A percentile compares a stretch with the other conserved stretches of the same genome.
Evolutionary conservation across 352 stramenopile genomes (phyloP).

Genomic region (Phytopythium delawarense): DNA sequence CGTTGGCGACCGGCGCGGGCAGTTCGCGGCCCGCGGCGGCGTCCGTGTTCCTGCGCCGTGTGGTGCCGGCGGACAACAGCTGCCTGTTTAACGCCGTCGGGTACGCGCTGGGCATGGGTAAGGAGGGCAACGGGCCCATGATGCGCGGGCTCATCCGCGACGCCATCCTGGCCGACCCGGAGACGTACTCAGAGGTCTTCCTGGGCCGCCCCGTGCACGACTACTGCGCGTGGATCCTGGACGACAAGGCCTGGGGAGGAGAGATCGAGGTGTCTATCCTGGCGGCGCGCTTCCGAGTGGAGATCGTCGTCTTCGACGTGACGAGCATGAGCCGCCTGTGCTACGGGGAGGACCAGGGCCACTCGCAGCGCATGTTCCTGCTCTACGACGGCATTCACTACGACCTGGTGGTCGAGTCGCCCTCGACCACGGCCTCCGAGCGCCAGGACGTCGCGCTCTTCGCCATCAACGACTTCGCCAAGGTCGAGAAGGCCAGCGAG

Average conservation of each 20-base stretch:
- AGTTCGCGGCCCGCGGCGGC: slow-evolving; percentile 10
- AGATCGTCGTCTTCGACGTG: slow-evolving; percentile 86
- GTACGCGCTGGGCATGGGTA: slow-evolving; percentile 63
- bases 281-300: slow-evolving; percentile 66
- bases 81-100: slow-evolving; percentile 86
- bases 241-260: slow-evolving; percentile 79
- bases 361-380: slow-evolving; percentile 79
- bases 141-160: slow-evolving; percentile 78
- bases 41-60: slow-evolving; percentile 61
- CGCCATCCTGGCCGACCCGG: slow-evolving; percentile 53
- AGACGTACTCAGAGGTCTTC: slow-evolving; percentile 74
- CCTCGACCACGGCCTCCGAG: slow-evolving; percentile 38
- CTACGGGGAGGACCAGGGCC: slow-evolving; percentile 80
- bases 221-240: slow-evolving; percentile 83
- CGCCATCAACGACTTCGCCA: slow-evolving; percentile 81
- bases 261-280: slow-evolving; percentile 88
- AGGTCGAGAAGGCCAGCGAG: slow-evolving; percentile 75
- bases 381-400: slow-evolving; percentile 88
- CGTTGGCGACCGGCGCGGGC: slow-evolving; percentile 13
- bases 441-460: slow-evolving; percentile 64
- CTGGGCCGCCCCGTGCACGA: slow-evolving; percentile 69
- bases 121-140: slow-evolving; percentile 44
- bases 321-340: slow-evolving; percentile 82
- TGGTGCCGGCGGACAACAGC: slow-evolving; percentile 83
- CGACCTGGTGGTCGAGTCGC: slow-evolving; percentile 67